Evolutionary conservation across 2,329 filamentous ascomycete species (phyloP), one percentile per base, ranked within the genome.

Genomic region (Alternaria sp.): DNA sequence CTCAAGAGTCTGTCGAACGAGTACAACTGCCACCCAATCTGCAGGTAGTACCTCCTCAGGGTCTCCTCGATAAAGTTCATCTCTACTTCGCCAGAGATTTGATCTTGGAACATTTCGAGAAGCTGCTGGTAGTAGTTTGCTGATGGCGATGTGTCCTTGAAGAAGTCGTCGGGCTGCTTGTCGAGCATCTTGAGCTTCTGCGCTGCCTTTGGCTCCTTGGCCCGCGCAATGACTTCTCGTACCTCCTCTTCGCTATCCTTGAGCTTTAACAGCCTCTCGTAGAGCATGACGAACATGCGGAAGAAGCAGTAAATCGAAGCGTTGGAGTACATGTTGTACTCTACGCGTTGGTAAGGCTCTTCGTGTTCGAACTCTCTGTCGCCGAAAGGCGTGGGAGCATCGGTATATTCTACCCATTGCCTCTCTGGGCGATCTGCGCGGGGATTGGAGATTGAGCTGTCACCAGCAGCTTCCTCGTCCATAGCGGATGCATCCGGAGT

Each of bases 291-390:
- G 78, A 99, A 96, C 65, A 97, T 90, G 71, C 91, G 92, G 83
- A 99, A 92, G 85, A 99, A 98, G 80, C 96, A 94, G 77, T 94
- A 97, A 63, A 99, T 90, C 4, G 91, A 93, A 73, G 93, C 88
- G 79, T 97, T 98, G 78, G 90, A 91, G 83, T 96, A 99, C 77
- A 98, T 89, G 77, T 95, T 95, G 83, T 93, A 97, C 81, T 88
- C 90, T 11, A 89, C 89, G 50, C 94, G 92, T 70, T 87, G 86
- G 81, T 96, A 97, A 61, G 92, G 90, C 55, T 94, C 92, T 65
- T 97, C 93, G 45, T 87, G 64, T 82, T 91, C 84, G 87, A 95
- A 72, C 87, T 87, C 81, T 86, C 89, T 75, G 50, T 86, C 88
- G 69, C 87, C 88, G 43, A 83, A 86, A 75, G 84, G 88, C 78